Evolutionary conservation across 2,329 filamentous ascomycete genomes (phyloP).

Genomic region (Penicillium sp.): DNA sequence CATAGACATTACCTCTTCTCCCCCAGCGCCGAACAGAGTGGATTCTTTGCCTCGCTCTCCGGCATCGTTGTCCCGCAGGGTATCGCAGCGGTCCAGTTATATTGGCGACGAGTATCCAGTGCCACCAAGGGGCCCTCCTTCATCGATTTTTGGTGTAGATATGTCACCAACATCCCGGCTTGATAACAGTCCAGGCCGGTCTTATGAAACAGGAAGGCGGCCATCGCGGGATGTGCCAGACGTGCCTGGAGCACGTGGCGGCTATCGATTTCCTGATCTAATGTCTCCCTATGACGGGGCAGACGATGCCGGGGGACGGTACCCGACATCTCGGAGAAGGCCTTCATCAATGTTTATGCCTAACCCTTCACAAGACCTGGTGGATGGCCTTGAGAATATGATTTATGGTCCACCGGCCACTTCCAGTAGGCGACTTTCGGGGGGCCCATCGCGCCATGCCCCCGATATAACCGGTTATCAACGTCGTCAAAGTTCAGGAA

Average conservation of each 20-base stretch:
- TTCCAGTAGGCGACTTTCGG: background rate
- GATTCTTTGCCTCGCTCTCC: background rate
- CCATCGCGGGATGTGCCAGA: background rate
- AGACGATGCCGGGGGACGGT: background rate
- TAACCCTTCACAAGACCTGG: background rate
- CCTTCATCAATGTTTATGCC: background rate
- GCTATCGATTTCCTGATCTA: conserved; percentile 43
- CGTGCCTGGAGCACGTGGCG: conserved; percentile 32
- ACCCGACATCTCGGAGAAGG: background rate
- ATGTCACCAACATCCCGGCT: background rate
- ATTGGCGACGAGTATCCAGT: background rate
- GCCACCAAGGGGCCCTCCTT: conserved; percentile 10
- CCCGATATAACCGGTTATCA: background rate
- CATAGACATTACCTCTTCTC: conserved; percentile 38
- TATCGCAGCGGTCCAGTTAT: background rate
- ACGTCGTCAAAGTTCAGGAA: background rate
- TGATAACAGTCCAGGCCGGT: background rate
- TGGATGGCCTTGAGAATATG: background rate
- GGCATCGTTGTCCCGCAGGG: background rate
- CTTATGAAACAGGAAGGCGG: background rate
- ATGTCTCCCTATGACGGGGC: background rate
- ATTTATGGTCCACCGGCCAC: background rate
- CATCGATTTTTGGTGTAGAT: background rate
- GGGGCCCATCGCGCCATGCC: background rate
- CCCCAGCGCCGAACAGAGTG: conserved; percentile 19